Evolutionary conservation across 2,329 filamentous ascomycete species (phyloP).

Genomic region (Pseudopithomyces maydicus): DNA sequence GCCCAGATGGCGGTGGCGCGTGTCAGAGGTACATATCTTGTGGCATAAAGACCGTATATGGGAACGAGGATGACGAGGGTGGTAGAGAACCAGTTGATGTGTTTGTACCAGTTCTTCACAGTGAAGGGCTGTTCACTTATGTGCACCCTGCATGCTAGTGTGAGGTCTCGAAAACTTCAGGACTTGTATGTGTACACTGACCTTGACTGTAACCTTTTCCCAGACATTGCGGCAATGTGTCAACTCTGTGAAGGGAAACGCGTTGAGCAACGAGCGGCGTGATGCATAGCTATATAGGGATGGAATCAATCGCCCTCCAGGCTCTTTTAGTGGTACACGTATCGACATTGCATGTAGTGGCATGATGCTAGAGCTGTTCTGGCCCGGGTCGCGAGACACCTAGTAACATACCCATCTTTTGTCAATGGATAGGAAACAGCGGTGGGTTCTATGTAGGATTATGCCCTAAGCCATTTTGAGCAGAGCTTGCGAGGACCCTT

Average conservation of each 20-base stretch:
- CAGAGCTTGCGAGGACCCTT: constrained; percentile 4
- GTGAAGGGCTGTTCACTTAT: constrained; percentile 75
- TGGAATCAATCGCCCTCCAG: neutral
- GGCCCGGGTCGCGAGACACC: neutral
- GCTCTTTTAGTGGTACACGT: neutral
- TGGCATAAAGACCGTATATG: constrained; percentile 70
- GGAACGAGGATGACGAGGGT: constrained; percentile 79
- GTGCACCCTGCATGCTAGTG: constrained; percentile 75
- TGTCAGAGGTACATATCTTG: constrained; percentile 77
- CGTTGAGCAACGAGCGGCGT: neutral
- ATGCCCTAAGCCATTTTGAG: neutral
- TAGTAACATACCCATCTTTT: neutral
- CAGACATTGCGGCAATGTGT: neutral
- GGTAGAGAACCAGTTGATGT: constrained; percentile 91
- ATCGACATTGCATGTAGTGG: neutral
- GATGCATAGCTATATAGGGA: neutral
- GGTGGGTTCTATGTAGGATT: neutral
- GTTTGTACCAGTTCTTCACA: constrained; percentile 78
- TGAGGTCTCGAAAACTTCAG: neutral
- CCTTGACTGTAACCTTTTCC: neutral
- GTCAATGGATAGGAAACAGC: neutral
- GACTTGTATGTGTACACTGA: neutral
- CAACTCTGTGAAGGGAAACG: neutral
- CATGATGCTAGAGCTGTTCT: constrained; percentile 2
- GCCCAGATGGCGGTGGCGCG: constrained; percentile 74